Conservation (phyloP, 176 grass and related monocot genomes). For the Cenchrus purpureus region DNA sequence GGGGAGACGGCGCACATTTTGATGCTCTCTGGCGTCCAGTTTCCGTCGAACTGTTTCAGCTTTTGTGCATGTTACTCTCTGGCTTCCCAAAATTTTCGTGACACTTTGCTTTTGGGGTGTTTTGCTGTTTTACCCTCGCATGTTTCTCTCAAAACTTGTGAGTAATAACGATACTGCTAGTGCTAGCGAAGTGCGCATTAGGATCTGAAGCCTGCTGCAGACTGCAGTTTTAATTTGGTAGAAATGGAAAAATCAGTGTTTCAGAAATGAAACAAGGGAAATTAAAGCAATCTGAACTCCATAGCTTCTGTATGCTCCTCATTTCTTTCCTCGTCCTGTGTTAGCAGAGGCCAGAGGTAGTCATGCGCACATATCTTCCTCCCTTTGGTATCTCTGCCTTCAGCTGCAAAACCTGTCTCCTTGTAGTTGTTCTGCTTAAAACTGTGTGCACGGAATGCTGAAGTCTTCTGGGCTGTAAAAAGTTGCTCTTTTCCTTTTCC, state of each 20-base stretch:
- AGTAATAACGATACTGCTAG: neutral
- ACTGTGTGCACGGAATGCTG: neutral
- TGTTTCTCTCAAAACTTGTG: neutral
- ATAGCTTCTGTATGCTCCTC: slow-evolving; percentile 4
- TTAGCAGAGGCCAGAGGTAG: neutral
- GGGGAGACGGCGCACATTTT: neutral
- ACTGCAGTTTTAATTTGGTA: slow-evolving; percentile 15
- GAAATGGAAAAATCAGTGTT: neutral
- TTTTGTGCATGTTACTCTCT: neutral
- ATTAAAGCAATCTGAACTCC: neutral
- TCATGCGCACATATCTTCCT: neutral
- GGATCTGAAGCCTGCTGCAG: slow-evolving; percentile 22
- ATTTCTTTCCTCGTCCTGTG: neutral
- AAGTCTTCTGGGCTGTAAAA: slow-evolving; percentile 2
- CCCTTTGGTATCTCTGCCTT: slow-evolving; percentile 1
- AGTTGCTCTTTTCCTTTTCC: slow-evolving; percentile 4
- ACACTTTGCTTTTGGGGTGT: neutral
- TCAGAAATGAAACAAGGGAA: neutral
- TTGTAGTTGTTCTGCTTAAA: neutral
- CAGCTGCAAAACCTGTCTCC: slow-evolving; percentile 14
- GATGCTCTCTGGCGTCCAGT: too few relatives aligned
- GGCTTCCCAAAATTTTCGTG: neutral
- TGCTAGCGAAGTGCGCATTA: neutral
- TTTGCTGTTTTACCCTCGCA: neutral
- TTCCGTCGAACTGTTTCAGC: neutral